A percentile compares a stretch with the other conserved stretches of the same genome.
phyloP scores from a whole-genome alignment of 176 grass and related monocot genomes.

The Cymbopogon citratus region DNA sequence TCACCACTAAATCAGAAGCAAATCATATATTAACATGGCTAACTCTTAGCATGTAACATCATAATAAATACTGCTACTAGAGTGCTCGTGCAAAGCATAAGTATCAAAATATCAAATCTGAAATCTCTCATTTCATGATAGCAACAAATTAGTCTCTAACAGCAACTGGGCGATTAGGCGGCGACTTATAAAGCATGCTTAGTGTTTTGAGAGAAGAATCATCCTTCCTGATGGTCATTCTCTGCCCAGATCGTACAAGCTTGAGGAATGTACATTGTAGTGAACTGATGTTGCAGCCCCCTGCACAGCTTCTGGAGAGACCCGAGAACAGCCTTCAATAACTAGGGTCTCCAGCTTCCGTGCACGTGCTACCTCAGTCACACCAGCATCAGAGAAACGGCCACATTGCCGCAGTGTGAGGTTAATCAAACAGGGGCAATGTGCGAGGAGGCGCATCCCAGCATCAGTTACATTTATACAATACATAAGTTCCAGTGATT shows the following conservation, averaged over 20 bases:
- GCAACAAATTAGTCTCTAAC: background rate
- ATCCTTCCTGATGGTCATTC: too few relatives aligned
- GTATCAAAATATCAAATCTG: background rate
- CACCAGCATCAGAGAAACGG: conserved; percentile 31
- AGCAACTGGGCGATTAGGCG: background rate
- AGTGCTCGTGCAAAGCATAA: background rate
- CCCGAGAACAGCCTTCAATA: background rate
- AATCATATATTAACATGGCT: background rate
- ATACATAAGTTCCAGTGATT: conserved; percentile 25
- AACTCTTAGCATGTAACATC: background rate
- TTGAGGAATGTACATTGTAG: background rate
- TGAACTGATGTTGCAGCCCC: background rate
- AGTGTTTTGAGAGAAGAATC: background rate
- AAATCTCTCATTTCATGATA: background rate
- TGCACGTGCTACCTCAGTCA: conserved; percentile 8
- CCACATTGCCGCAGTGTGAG: conserved; percentile 35
- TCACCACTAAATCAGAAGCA: background rate
- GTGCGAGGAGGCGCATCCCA: conserved; percentile 24
- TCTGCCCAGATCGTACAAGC: too few relatives aligned
- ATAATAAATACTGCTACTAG: background rate
- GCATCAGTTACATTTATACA: conserved; percentile 34
- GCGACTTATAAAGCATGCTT: background rate
- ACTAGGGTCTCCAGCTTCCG: conserved; percentile 27
- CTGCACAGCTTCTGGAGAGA: background rate
- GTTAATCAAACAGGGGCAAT: conserved; percentile 27